Evolutionary conservation across 2,329 filamentous ascomycete species (phyloP).

Genomic region (Sarocladium oryzae): DNA sequence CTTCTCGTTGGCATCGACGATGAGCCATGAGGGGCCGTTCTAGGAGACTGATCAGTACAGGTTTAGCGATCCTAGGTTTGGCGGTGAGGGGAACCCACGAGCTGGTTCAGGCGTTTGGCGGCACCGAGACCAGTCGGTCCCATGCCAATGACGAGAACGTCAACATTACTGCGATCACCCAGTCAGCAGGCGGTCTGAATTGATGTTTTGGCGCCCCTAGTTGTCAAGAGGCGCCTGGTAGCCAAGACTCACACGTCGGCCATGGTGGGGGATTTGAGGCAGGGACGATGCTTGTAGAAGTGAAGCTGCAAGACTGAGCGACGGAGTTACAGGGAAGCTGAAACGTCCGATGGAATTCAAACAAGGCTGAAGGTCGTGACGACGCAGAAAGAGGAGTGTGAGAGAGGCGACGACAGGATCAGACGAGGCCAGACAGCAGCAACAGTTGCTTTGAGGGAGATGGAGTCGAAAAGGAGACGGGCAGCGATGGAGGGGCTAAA

Average conservation of each 20-base stretch:
- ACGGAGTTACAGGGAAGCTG: not conserved
- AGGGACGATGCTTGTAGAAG: conserved; percentile 6
- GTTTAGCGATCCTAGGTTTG: conserved; percentile 12
- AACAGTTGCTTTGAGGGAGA: not conserved
- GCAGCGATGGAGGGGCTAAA: conserved; percentile 29
- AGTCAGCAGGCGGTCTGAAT: conserved; percentile 14
- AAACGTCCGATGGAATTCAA: not conserved
- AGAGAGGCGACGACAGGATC: conserved; percentile 17
- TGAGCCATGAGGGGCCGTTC: conserved; percentile 92
- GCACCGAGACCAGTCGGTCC: conserved; percentile 96
- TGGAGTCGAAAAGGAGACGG: conserved; percentile 11
- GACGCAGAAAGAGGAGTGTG: conserved; percentile 16
- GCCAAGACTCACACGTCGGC: conserved; percentile 20
- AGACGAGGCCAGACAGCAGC: conserved; percentile 1
- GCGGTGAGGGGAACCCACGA: conserved; percentile 55
- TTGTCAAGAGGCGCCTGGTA: not conserved
- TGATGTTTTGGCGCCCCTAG: not conserved
- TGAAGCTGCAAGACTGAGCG: conserved; percentile 2
- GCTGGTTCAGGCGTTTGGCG: conserved; percentile 94
- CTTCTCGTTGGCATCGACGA: conserved; percentile 85
- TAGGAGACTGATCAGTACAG: conserved; percentile 34
- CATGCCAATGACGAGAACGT: conserved; percentile 96
- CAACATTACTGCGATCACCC: conserved; percentile 62
- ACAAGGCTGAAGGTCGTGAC: conserved; percentile 20
- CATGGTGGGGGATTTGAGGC: conserved; percentile 19